These are phyloP conservation scores for Phoenix dactylifera DNA, from an alignment of 176 grass and related monocot genomes.

Conservation along the genomic window DNA sequence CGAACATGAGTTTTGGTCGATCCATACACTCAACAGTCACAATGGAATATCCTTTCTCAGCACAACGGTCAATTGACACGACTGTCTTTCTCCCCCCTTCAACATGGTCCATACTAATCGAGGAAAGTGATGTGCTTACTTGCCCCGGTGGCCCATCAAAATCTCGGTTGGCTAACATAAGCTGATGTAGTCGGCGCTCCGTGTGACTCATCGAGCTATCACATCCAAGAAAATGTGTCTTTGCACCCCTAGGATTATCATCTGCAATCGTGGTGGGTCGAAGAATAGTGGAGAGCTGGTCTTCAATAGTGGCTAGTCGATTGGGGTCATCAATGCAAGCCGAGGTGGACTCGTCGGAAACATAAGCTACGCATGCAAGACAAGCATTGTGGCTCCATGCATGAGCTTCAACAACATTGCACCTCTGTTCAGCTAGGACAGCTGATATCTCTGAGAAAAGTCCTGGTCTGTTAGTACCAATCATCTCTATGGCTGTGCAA, in stretches of 20 bases:
- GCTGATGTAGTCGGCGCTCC: constrained; percentile 42
- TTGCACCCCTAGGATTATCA: constrained; percentile 10
- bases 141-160: constrained; percentile 12
- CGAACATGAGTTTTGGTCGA: constrained; percentile 49
- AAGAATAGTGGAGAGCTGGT: constrained; percentile 38
- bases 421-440: constrained; percentile 32
- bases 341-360: constrained; percentile 27
- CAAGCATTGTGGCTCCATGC: too few species aligned
- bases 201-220: constrained; percentile 22
- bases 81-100: constrained; percentile 19
- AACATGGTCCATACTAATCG: constrained; percentile 6
- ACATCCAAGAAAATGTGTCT: constrained; percentile 28
- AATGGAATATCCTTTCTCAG: constrained; percentile 41
- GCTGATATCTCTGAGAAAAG: constrained; percentile 54
- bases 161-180: constrained; percentile 39
- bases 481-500: constrained; percentile 48
- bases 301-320: constrained; percentile 34
- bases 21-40: constrained; percentile 42
- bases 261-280: not conserved
- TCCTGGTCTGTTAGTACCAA: constrained; percentile 40
- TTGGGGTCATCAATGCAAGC: constrained; percentile 26
- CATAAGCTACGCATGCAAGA: not conserved
- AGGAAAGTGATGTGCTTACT: not conserved
- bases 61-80: constrained; percentile 26
- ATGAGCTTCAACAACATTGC: too few species aligned